phyloP scores from a whole-genome alignment of 345 rosid species.

The Lepidium didymum region DNA sequence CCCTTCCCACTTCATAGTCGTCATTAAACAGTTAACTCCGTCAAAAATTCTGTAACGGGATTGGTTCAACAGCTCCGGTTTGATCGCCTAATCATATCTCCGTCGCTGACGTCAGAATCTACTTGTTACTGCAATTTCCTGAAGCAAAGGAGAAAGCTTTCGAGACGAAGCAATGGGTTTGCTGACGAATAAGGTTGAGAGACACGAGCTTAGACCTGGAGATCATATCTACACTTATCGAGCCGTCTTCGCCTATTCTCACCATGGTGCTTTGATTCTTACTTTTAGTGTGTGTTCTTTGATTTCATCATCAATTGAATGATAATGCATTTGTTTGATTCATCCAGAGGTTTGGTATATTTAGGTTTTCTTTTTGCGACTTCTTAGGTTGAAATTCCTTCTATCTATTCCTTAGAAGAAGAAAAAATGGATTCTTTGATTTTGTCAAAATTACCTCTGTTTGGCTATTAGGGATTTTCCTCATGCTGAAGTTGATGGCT shows the following conservation, averaged over 20 bases:
- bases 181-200: conserved; percentile 66
- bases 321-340: background rate
- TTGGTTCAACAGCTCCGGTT: background rate
- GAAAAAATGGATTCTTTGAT: background rate
- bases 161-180: conserved; percentile 54
- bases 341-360: background rate
- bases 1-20: background rate
- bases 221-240: conserved; percentile 95
- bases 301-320: background rate
- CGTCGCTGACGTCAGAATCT: conserved; percentile 22
- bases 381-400: background rate
- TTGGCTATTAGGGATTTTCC: background rate
- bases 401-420: background rate
- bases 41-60: conserved; percentile 12
- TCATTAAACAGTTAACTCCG: conserved; percentile 18
- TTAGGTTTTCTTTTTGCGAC: background rate
- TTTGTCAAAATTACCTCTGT: background rate
- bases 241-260: conserved; percentile 90
- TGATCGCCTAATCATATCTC: conserved; percentile 1
- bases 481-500: background rate
- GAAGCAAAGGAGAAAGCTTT: background rate
- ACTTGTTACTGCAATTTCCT: background rate
- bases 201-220: conserved; percentile 72
- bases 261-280: conserved; percentile 53
- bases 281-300: background rate